Evolutionary conservation across 139 green algal species (phyloP), one percentile per base, ranked within the genome.

Genomic region (Tetradesmus obliquus): DNA sequence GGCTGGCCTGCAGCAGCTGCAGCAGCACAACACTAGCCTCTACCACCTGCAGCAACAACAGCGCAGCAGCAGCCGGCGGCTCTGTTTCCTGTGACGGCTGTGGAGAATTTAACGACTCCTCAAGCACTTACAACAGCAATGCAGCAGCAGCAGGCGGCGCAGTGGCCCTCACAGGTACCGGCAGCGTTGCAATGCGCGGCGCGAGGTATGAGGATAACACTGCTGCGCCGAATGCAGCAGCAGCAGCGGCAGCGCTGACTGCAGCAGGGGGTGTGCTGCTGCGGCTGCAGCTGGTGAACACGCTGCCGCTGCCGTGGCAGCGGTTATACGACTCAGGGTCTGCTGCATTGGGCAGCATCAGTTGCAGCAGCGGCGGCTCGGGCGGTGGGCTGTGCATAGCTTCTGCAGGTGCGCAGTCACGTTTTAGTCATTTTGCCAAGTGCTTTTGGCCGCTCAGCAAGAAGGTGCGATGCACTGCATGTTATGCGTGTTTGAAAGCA

Each of bases 1-100:
- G 83, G 83, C 66, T 88, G 24, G 3, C 20, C 55, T 88, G 83
- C 22, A 66, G 83, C 10, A 55, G 83, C 20, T 88, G 83, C 13
- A 20, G 6, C 20, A 79, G 3, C 9, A 17, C 57, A 0, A 55
- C 5, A 1, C 4, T 88, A 7, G 53, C 19, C 22, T n/a, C 15
- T 4, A 22, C 6, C 83, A 76, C 3, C 83, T 76, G 83, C 83
- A 54, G 22, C 20, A 19, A 20, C 19, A 76, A 88, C 83, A 88
- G 20, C 12, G 83, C 83, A 88, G 55, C 55, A 12, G 62, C 62
- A 53, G 55, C 55, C 45, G 83, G 83, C 7, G 83, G 83, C 4
- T 12, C 83, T 54, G n/a, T 79, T 19, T 55, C 15, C 22, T 88
- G 83, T 54, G 5, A 88, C 7, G 83, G 83, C 15, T 88, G 83